Base-by-base conservation (phyloP, 768 basidiomycete species). In the Thelephora aurantiotincta region DNA sequence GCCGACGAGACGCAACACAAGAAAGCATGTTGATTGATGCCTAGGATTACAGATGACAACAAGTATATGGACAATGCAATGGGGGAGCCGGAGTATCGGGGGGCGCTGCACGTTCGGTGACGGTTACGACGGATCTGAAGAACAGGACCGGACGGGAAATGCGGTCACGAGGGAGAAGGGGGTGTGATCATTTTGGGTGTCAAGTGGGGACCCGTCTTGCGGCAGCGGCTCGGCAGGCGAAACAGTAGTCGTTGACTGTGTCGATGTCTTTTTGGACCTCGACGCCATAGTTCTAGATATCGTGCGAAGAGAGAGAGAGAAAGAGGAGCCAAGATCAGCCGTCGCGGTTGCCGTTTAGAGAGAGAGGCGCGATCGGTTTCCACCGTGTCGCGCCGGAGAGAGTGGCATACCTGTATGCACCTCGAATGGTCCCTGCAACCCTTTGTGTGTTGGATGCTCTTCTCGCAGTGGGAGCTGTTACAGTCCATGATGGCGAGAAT, bases 401-500 rank as follows among this genome's bases (percentile, higher is more conserved):
- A 35, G 14, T 14, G 16, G 16, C 37, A 59, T 57, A 82, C 84
- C 63, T 73, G 73, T 48, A 68, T 60, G 57, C 83, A 87, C 3
- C 57, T 62, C 7, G 65, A 68, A 12, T 30, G 26, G 26, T 70
- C 66, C 48, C 68, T 71, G 59, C 84, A 86, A 43, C 60, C 61
- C 47, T 60, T 71, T 12, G 74, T 70, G 57, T 87, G 84, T 53
- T 64, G 66, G 48, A 71, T 69, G 56, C 81, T 84, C 54, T 71
- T 70, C 59, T 79, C 74, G 64, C 84, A 87, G 33, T 65, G 70
- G 33, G 57, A 56, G 9, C 74, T 77, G 59, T 77, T 75, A 65
- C 84, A 87, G 59, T 87, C 84, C 62, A 79, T 67, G 62, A 87
- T 82, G 45, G 81, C 83, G 44, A 78, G 67, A 50, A 87, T 72